Evolutionary conservation across 495 filamentous ascomycete species (phyloP).

Genomic region (Aspergillus haitiensis): DNA sequence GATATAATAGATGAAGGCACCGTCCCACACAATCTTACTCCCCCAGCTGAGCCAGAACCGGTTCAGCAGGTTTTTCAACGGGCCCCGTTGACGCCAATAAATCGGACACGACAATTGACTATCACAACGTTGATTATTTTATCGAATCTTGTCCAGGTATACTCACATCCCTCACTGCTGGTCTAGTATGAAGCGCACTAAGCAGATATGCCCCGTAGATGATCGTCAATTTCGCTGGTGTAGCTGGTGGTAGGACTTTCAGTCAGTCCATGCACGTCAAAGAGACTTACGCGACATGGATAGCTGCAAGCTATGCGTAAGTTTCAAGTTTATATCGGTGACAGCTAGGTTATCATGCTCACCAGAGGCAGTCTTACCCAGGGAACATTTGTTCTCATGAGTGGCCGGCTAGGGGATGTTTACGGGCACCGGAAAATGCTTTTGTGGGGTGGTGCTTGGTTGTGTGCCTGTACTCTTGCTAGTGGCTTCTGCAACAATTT

Average conservation of each 20-base stretch:
- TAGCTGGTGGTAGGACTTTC: conserved; percentile 34
- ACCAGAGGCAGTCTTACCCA: conserved; percentile 41
- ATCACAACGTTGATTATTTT: conserved; percentile 28
- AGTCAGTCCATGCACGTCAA: conserved; percentile 26
- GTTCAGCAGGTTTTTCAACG: conserved; percentile 30
- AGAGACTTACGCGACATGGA: conserved; percentile 31
- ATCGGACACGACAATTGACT: conserved; percentile 21
- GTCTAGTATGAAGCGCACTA: background rate
- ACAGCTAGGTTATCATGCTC: background rate
- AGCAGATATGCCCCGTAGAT: conserved; percentile 21
- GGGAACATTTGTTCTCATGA: conserved; percentile 50
- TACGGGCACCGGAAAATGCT: conserved; percentile 51
- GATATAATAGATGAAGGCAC: background rate
- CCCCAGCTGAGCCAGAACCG: conserved; percentile 6
- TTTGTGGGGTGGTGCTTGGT: conserved; percentile 39
- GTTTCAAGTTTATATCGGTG: background rate
- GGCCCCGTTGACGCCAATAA: conserved; percentile 19
- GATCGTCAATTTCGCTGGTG: conserved; percentile 35
- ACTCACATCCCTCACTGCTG: background rate
- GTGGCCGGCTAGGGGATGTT: conserved; percentile 51
- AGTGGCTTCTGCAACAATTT: conserved; percentile 46
- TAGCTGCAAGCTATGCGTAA: conserved; percentile 35
- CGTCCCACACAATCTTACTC: background rate
- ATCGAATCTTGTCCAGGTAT: conserved; percentile 36
- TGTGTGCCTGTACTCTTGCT: conserved; percentile 37